Conservation (phyloP, 495 filamentous ascomycete species). For the Aspergillus bridgeri region DNA sequence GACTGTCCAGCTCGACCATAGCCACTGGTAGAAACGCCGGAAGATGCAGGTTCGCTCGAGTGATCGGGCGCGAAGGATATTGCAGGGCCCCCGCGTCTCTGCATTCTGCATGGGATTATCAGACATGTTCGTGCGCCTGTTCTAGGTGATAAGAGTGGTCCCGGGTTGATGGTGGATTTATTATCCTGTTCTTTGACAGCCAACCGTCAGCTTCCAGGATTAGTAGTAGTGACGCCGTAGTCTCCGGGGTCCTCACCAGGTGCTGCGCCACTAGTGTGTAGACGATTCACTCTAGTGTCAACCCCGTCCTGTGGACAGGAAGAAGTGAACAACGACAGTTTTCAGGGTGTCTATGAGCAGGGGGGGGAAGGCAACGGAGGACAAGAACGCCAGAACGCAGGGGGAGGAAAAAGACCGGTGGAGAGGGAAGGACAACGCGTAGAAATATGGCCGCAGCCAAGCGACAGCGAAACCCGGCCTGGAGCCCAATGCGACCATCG, state of each 20-base stretch:
- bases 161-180: neutral
- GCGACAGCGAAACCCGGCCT: too few relatives aligned
- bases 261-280: neutral
- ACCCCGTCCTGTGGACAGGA: neutral
- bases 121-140: neutral
- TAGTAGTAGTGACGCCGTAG: neutral
- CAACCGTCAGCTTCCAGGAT: neutral
- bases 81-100: neutral
- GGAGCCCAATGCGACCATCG: neutral
- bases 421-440: neutral
- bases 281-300: too few relatives aligned
- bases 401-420: neutral
- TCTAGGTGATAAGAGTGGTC: neutral
- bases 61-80: neutral
- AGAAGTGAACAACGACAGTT: too few relatives aligned
- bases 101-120: neutral
- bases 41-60: constrained; percentile 2
- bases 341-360: neutral
- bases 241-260: neutral
- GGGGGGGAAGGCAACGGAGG: too few relatives aligned
- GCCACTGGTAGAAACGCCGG: constrained; percentile 18
- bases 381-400: neutral
- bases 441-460: neutral
- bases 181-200: neutral
- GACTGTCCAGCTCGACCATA: constrained; percentile 14